Conservation (phyloP, 2,329 filamentous ascomycete genomes). For the Lomentospora prolificans region DNA sequence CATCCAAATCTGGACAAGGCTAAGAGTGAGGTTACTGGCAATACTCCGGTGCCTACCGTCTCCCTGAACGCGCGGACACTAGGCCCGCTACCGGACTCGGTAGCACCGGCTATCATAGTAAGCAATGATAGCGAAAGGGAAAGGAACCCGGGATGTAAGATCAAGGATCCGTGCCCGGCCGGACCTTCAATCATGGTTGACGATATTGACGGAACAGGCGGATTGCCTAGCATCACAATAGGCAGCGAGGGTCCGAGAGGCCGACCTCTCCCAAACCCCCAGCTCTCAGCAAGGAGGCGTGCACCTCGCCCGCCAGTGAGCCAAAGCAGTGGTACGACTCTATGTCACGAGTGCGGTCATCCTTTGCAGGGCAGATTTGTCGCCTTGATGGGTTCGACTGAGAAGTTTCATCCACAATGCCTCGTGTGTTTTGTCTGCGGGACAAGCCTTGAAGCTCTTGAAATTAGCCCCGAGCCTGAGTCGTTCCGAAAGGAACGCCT, state of each 20-base stretch:
- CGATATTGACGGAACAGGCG: background rate
- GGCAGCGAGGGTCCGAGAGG: constrained; percentile 9
- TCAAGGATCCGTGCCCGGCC: too few species aligned
- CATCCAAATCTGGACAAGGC: too few species aligned
- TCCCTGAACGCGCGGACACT: constrained; percentile 24
- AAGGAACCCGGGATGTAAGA: too few species aligned
- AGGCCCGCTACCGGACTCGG: too few species aligned
- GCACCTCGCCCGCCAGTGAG: constrained; percentile 32
- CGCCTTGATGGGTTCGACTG: constrained; percentile 59
- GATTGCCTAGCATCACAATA: background rate
- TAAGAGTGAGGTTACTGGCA: constrained; percentile 11
- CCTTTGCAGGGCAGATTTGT: constrained; percentile 89
- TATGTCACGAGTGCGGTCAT: constrained; percentile 73
- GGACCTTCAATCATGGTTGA: constrained; percentile 7
- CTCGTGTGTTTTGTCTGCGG: constrained; percentile 84
- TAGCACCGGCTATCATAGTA: too few species aligned
- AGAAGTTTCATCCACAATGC: constrained; percentile 86
- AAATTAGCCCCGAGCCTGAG: constrained; percentile 89
- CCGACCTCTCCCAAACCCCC: constrained; percentile 39
- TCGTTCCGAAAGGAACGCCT: constrained; percentile 60
- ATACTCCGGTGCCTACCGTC: constrained; percentile 30
- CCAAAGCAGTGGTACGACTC: constrained; percentile 45
- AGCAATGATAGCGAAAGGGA: too few species aligned
- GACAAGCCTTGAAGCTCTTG: constrained; percentile 83
- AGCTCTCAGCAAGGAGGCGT: constrained; percentile 7